These are phyloP conservation scores for Hibiscus mutabilis DNA, from an alignment of 345 rosid genomes.

Conservation along the genomic window DNA sequence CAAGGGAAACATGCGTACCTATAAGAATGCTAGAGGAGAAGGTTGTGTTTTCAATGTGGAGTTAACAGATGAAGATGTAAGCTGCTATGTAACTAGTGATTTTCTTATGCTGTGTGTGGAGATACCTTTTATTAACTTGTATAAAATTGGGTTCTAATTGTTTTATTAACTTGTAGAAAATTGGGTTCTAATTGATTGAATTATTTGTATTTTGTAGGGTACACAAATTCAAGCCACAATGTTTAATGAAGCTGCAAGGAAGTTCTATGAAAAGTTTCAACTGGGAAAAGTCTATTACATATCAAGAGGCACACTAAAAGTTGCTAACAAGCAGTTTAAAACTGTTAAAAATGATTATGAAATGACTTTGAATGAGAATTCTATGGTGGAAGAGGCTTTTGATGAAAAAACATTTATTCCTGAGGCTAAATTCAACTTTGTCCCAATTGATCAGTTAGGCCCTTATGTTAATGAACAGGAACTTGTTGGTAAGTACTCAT, in stretches of 20 bases:
- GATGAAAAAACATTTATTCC: conserved; percentile 60
- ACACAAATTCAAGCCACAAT: conserved; percentile 94
- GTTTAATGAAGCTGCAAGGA: conserved; percentile 89
- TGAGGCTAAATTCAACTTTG: conserved; percentile 68
- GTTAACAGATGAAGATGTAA: conserved; percentile 88
- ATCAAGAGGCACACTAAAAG: conserved; percentile 66
- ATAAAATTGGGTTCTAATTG: background rate
- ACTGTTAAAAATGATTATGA: conserved; percentile 89
- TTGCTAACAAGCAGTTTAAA: conserved; percentile 85
- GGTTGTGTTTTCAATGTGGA: conserved; percentile 96
- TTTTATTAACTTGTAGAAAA: background rate
- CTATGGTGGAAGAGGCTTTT: conserved; percentile 74
- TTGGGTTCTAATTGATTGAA: background rate
- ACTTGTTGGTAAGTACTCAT: conserved; percentile 51
- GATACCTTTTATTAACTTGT: no score
- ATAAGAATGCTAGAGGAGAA: conserved; percentile 79
- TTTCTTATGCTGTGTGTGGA: background rate
- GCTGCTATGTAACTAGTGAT: conserved; percentile 9
- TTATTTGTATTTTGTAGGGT: conserved; percentile 39
- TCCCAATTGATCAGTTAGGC: conserved; percentile 72
- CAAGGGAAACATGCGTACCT: conserved; percentile 77
- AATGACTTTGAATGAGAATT: conserved; percentile 78
- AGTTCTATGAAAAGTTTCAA: conserved; percentile 65
- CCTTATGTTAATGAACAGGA: conserved; percentile 57
- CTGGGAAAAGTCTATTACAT: conserved; percentile 86